Base-by-base conservation (phyloP, 352 stramenopile species). In the Phytopythium chamaehyphon region DNA sequence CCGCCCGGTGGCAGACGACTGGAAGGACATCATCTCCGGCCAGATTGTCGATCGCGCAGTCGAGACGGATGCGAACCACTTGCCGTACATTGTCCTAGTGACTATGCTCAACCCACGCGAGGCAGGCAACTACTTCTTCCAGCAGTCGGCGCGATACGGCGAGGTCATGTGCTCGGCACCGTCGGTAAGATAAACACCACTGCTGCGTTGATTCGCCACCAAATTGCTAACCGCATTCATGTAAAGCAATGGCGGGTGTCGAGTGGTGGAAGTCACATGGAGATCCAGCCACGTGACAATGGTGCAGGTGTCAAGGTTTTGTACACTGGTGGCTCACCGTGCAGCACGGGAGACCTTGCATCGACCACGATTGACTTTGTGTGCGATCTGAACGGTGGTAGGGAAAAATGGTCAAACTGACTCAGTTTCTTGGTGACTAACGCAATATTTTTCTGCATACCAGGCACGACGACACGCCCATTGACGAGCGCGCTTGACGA, bases 111-210 rank as follows among this genome's bases (percentile, higher is more conserved):
- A 91, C 35, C 59, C 71, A 37, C 62, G 61, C 22, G 77, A 91
- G 54, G 78, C 78, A 6, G 81, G 81, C 2, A 68, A 79, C 35
- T 76, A 70, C 22, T 89, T 88, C 38, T 62, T 77, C 26, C 81
- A 90, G 61, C 73, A 75, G n/a, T 86, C 61, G 22, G 66, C 62
- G 14, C 63, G 79, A 21, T 91, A 90, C 35, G 81, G 81, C 12
- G 66, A 86, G 28, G 78, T 91, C 8, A 70, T 87, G 58, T 91
- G 81, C 55, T 81, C 78, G 4, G 74, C 81, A 6, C 81, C 81
- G 61, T 48, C 76, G 61, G 77, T 91, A 73, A 18, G 65, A 12
- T 47, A 37, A 19, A 61, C 19, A 18, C n/a, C 31, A 8, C 24
- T 26, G 35, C n/a, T n/a, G n/a, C n/a, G n/a, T 14, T 8, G 5